Evolutionary conservation across 2,329 filamentous ascomycete species (phyloP).

Genomic region (Exophiala dermatitidis): DNA sequence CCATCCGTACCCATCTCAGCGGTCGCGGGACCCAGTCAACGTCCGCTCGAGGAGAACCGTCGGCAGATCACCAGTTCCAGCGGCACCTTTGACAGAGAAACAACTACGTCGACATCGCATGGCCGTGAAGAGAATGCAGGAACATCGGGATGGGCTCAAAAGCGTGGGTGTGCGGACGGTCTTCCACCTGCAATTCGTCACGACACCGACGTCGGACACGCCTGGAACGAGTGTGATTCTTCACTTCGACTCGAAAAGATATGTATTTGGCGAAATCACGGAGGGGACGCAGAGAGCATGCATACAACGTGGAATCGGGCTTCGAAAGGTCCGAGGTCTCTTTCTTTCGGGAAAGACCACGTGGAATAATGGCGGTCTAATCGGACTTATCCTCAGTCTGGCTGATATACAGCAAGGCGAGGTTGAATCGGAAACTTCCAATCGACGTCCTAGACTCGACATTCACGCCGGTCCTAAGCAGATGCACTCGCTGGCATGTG

Average conservation of each 20-base stretch:
- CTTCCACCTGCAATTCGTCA: conserved; percentile 65
- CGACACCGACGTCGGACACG: conserved; percentile 81
- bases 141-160: conserved; percentile 4
- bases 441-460: conserved; percentile 16
- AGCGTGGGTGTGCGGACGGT: conserved; percentile 39
- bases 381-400: conserved; percentile 78
- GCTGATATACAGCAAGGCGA: conserved; percentile 55
- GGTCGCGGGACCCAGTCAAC: neutral
- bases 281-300: conserved; percentile 80
- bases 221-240: conserved; percentile 69
- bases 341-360: conserved; percentile 73
- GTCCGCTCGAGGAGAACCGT: neutral
- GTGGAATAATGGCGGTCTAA: conserved; percentile 76
- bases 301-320: conserved; percentile 57
- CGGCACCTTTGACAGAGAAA: neutral
- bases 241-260: conserved; percentile 73
- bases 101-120: neutral
- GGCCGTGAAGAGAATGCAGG: conserved; percentile 2
- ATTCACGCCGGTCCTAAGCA: conserved; percentile 71
- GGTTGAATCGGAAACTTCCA: conserved; percentile 23
- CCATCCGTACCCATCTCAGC: neutral
- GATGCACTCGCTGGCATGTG: conserved; percentile 71
- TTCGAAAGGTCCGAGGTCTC: conserved; percentile 64
- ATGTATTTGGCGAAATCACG: conserved; percentile 72
- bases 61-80: neutral